Base-by-base conservation (phyloP, 306 rosid genomes). In the Vigna mungo region DNA sequence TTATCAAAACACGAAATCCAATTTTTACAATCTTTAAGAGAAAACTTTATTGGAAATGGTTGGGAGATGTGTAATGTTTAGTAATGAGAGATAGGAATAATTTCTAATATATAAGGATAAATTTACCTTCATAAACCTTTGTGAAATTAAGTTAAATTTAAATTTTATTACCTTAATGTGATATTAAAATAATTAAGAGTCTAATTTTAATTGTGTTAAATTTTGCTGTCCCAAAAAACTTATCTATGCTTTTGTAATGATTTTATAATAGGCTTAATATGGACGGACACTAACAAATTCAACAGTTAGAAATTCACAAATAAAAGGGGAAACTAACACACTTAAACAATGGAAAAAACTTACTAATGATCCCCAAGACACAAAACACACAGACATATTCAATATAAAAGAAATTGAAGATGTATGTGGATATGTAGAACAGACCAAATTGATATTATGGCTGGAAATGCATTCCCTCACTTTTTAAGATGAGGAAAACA, bases 401-500 rank as follows among this genome's bases (percentile, higher is more conserved):
- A 43, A 77, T 79, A 87, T 44, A 71, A 20, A 25, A 46, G 43
- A 51, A 78, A 68, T 9, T 30, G 44, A 52, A 15, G 18, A 68
- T 69, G 48, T 67, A n/a, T 82, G 72, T 49, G 7, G 79, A 75
- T 70, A 77, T 77, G 80, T 72, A 84, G n/a, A 79, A 68, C 59
- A 66, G 56, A 39, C 51, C 48, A 69, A 66, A 62, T 56, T 21
- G 34, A 61, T 71, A 53, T 41, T 11, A 63, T 49, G 71, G 82
- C 82, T 78, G 79, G 13, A 58, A 41, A 74, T 41, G 49, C 47
- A 18, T 21, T 23, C 12, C n/a, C 63, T 89, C 84, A 84, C 13
- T 81, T 86, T 58, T 90, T 83, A 65, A 89, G 92, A 82, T 90
- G 96, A 25, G 91, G 94, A 73, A 93, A 90, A 74, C 96, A 92